These are phyloP conservation scores for Aquilaria yunnanensis DNA, from an alignment of 345 rosid genomes.

Conservation along the genomic window DNA sequence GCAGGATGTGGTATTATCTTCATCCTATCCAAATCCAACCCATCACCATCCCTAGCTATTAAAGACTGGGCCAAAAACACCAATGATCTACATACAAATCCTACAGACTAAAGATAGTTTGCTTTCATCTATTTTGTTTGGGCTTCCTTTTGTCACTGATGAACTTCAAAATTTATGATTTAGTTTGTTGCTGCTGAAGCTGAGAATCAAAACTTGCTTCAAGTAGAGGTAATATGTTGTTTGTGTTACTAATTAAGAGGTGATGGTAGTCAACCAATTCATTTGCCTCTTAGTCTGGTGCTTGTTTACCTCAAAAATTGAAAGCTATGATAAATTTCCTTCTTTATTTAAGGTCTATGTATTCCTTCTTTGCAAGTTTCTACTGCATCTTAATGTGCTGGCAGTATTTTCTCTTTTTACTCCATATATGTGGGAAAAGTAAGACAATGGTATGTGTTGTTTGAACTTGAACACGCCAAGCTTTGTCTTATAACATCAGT, in stretches of 20 bases:
- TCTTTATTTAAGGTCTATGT: background rate
- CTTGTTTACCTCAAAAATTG: no score
- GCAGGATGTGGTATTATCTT: no score
- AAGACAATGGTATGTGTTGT: background rate
- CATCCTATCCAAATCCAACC: no score
- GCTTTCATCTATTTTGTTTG: constrained; percentile 4
- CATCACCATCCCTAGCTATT: no score
- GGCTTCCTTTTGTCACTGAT: constrained; percentile 3
- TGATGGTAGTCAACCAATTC: background rate
- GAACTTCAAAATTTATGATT: no score
- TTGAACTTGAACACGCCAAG: no score
- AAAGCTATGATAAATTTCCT: background rate
- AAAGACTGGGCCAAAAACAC: no score
- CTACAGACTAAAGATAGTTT: background rate
- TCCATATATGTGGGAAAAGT: background rate
- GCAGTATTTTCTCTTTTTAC: background rate
- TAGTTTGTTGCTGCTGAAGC: constrained; percentile 20
- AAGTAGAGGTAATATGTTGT: constrained; percentile 25
- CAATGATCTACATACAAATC: no score
- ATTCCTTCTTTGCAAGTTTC: constrained; percentile 9
- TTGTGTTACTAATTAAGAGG: background rate
- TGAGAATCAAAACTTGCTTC: constrained; percentile 29
- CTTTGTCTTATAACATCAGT: no score
- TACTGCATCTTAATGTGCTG: background rate
- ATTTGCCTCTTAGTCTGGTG: background rate